A percentile compares a stretch with the other conserved stretches of the same genome.
phyloP scores from a whole-genome alignment of 805 yeast species.

The Clavispora vitiphila region DNA sequence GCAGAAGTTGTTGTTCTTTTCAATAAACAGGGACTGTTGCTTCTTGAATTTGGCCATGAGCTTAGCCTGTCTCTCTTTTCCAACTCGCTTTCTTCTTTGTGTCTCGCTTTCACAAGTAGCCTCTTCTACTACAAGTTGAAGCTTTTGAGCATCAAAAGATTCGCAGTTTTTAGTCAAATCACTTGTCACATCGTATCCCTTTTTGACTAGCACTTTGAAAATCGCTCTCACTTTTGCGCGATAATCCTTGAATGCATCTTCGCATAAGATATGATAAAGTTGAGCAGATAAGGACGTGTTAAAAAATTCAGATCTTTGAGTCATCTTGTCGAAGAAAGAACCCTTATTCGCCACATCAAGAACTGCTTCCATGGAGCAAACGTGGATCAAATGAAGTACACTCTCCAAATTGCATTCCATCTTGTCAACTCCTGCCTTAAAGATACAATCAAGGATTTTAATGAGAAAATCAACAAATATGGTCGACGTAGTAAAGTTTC shows the following conservation, averaged over 20 bases:
- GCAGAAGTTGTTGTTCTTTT: conserved; percentile 37
- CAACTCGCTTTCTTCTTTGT: conserved; percentile 61
- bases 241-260: conserved; percentile 36
- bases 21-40: conserved; percentile 74
- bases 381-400: conserved; percentile 63
- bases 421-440: conserved; percentile 31
- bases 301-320: conserved; percentile 27
- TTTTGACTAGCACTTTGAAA: conserved; percentile 29
- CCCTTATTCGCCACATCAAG: conserved; percentile 28
- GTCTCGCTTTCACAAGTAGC: conserved; percentile 30
- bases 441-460: conserved; percentile 41
- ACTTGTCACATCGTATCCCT: conserved; percentile 18
- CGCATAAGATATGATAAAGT: conserved; percentile 34
- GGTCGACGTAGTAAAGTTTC: conserved; percentile 47
- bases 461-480: conserved; percentile 52
- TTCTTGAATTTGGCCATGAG: conserved; percentile 73
- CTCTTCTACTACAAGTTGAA: conserved; percentile 15
- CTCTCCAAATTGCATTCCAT: conserved; percentile 56
- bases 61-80: conserved; percentile 63
- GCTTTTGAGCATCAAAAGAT: conserved; percentile 20
- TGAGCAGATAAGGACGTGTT: conserved; percentile 34
- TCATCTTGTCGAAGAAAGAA: conserved; percentile 24
- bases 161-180: conserved; percentile 16
- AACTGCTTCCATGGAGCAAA: conserved; percentile 36
- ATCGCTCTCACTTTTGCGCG: conserved; percentile 59